Base-by-base conservation (phyloP, 2,329 filamentous ascomycete species). In the Talaromyces sp. region DNA sequence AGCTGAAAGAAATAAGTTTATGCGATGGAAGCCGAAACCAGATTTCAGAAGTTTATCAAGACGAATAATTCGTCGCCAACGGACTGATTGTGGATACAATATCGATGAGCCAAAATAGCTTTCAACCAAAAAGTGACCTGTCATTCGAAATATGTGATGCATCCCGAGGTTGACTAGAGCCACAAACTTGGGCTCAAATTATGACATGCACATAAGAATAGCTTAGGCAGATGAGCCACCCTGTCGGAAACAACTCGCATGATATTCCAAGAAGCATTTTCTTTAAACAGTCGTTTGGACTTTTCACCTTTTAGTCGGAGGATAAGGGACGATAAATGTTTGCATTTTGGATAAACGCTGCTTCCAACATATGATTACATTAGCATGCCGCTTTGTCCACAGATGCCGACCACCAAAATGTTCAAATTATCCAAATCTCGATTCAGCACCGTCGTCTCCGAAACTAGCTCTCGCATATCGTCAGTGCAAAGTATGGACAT, bases 401-500 rank as follows among this genome's bases (percentile, higher is more conserved):
- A 16, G 7, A 28, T 28, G n/a, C 37, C 35, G 23, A n/a, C 35
- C 33, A 61, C n/a, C 42, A 60, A 61, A 11, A 61, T 61, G 59
- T 61, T 61, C 48, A 61, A 61, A 25, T 18, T 55, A 5, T 31
- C 59, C 25, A 61, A 61, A 23, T 61, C 59, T 3, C 35, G 59
- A 35, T 55, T 61, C 37, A 61, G 59, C 48, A 55, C 59, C 12
- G 59, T 61, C 39, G 59, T 55, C 3, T 61, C 59, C n/a, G 59
- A 61, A 21, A 18, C 23, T 18, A 44, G 59, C 28, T 61, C 59
- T 12, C 48, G 59, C n/a, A 11, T 42, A 8, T 61, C 59, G 12
- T 61, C 59, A 16, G 33, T 61, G 7, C 59, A 54, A 21, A 55
- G 48, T 11, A 33, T 61, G 14, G 59, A 61, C 14, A 7, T 61